A percentile compares a stretch with the other conserved stretches of the same genome.
Evolutionary conservation across 768 basidiomycete genomes (phyloP).

Genomic region (Leucocoprinus leucothites): DNA sequence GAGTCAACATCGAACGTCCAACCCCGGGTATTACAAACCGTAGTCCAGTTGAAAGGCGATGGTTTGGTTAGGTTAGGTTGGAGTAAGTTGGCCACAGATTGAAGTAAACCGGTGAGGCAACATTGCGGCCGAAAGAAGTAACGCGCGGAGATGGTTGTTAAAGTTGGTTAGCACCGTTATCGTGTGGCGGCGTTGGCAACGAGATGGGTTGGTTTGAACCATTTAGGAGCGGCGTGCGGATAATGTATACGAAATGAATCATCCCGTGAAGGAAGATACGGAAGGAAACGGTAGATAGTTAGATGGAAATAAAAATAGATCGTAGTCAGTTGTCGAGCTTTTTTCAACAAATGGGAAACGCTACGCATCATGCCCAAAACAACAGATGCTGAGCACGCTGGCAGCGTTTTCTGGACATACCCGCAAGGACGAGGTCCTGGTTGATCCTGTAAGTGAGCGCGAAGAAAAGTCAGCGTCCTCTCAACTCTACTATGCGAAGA

Average conservation of each 20-base stretch:
- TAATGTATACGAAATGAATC: background rate
- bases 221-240: background rate
- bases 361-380: background rate
- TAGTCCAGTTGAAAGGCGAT: background rate
- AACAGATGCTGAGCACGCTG: slow-evolving; percentile 8
- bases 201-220: background rate
- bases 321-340: slow-evolving; percentile 1
- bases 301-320: background rate
- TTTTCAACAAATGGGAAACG: background rate
- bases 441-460: slow-evolving; percentile 59
- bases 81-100: background rate
- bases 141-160: background rate
- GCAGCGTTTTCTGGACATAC: slow-evolving; percentile 44
- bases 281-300: background rate
- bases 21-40: background rate
- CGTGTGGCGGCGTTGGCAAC: background rate
- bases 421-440: slow-evolving; percentile 86
- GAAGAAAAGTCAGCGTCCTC: slow-evolving; percentile 16
- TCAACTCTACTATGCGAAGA: slow-evolving; percentile 1
- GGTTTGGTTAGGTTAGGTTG: background rate
- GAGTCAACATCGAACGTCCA: background rate
- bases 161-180: background rate
- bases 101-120: background rate
- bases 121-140: slow-evolving; percentile 4
- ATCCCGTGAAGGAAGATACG: background rate